Percentiles rank a stretch among this genome's conserved stretches.
These are phyloP conservation scores for Fagopyrum esculentum DNA, from an alignment of 148 eudicot species.

Conservation along the genomic window DNA sequence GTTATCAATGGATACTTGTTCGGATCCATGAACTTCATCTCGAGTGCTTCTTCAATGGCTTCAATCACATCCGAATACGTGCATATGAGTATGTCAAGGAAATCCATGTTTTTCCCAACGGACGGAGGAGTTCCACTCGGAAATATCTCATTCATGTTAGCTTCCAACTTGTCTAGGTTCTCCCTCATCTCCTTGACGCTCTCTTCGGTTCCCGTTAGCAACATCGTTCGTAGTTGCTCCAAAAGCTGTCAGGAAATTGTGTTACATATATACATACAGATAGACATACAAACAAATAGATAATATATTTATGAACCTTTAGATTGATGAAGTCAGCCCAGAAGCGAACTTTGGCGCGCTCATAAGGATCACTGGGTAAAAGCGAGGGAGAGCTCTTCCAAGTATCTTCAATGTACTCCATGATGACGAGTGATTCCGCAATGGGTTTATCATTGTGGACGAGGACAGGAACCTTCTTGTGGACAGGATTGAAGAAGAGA, in stretches of 20 bases:
- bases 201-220: background rate
- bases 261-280: background rate
- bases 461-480: conserved; percentile 29
- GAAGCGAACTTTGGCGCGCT: conserved; percentile 38
- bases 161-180: background rate
- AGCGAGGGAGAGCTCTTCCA: conserved; percentile 32
- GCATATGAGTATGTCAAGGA: background rate
- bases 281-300: too few species aligned
- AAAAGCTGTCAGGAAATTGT: background rate
- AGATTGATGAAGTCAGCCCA: conserved; percentile 40
- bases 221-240: background rate
- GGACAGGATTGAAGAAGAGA: conserved; percentile 23
- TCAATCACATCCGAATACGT: background rate
- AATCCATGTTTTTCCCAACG: background rate
- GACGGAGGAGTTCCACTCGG: background rate
- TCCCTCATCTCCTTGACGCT: background rate
- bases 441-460: conserved; percentile 30
- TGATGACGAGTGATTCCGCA: conserved; percentile 39
- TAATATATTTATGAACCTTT: background rate
- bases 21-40: background rate
- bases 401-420: conserved; percentile 46
- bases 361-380: conserved; percentile 46
- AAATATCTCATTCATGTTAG: background rate
- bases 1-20: background rate
- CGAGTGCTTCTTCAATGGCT: background rate